phyloP scores from a whole-genome alignment of 1,139 yeast genomes.

The Pichia sp. region DNA sequence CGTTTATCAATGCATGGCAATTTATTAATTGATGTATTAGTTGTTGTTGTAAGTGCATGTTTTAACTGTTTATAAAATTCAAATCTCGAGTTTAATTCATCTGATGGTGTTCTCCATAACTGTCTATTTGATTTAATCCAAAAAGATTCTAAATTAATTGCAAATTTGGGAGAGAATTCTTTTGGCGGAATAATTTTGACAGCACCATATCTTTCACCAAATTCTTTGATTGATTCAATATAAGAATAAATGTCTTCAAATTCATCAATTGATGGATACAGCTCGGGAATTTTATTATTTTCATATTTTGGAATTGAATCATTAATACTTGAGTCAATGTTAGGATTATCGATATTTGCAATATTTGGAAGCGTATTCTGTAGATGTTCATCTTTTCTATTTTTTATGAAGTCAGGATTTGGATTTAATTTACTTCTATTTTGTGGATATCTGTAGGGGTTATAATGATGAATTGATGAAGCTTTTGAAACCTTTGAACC shows the following conservation, averaged over 20 bases:
- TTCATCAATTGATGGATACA: slow-evolving; percentile 23
- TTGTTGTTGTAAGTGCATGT: slow-evolving; percentile 28
- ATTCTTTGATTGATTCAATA: slow-evolving; percentile 40
- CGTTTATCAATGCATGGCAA: slow-evolving; percentile 54
- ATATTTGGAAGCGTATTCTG: background rate
- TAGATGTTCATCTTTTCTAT: slow-evolving; percentile 2
- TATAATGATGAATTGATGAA: slow-evolving; percentile 31
- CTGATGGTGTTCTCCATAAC: slow-evolving; percentile 35
- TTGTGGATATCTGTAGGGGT: slow-evolving; percentile 40
- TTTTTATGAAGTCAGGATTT: slow-evolving; percentile 30
- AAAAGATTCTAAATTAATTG: slow-evolving; percentile 47
- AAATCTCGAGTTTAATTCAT: slow-evolving; percentile 29
- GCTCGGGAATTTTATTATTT: slow-evolving; percentile 24
- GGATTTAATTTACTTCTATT: slow-evolving; percentile 37
- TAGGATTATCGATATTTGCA: slow-evolving; percentile 4
- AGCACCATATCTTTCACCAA: slow-evolving; percentile 61
- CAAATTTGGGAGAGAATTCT: slow-evolving; percentile 32
- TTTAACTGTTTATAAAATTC: slow-evolving; percentile 32
- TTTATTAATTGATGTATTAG: slow-evolving; percentile 22
- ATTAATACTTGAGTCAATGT: background rate
- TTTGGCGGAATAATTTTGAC: slow-evolving; percentile 58
- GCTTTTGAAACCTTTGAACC: slow-evolving; percentile 14
- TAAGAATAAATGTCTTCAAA: slow-evolving; percentile 37
- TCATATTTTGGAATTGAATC: background rate
- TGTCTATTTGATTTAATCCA: slow-evolving; percentile 55